Base-by-base conservation (phyloP, 148 eudicot species). In the Amaranthus palmeri region DNA sequence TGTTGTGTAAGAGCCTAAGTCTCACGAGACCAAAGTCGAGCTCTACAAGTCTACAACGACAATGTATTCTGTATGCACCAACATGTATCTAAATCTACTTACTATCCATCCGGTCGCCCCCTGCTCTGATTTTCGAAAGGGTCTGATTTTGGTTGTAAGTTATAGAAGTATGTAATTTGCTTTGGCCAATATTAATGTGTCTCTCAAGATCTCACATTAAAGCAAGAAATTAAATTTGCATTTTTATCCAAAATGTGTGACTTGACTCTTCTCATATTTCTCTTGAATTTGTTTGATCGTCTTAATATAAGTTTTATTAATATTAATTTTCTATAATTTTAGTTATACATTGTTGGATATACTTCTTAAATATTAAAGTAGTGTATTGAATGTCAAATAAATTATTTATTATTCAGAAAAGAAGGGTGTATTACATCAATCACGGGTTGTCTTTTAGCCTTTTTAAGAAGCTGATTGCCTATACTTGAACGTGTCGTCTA, bases 1-100 rank as follows among this genome's bases (percentile, higher is more conserved):
- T 85, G 88, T 67, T 85, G 85, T 63, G 88, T 85, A 40, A 80
- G 77, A 72, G 91, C 93, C 52, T 85, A 78, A 87, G 73, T 54
- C 36, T 14, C 71, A 67, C 2, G 53, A 65, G 68, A n/a, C n/a
- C 2, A 11, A 58, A 7, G 8, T 51, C 18, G 10, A 52, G 42
- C 12, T 41, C 44, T 56, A 48, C 52, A 47, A 36, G 11, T 14
- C 74, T 25, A 18, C 47, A 10, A 60, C 17, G 40, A 44, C 69
- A 61, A 62, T 62, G 14, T 66, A 67, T 67, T 56, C 58, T 13
- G 47, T 66, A 6, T 60, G 47, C 41, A 14, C 14, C 53, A 8
- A 8, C 48, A 8, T 72, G 70, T 65, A 73, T 42, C 64, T 67
- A 67, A 60, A 68, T 60, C 68, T 67, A 5, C 46, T 72, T 48